These are phyloP conservation scores for Backusella psychrophila DNA, from an alignment of 192 early-diverging fungal genomes.

Conservation along the genomic window DNA sequence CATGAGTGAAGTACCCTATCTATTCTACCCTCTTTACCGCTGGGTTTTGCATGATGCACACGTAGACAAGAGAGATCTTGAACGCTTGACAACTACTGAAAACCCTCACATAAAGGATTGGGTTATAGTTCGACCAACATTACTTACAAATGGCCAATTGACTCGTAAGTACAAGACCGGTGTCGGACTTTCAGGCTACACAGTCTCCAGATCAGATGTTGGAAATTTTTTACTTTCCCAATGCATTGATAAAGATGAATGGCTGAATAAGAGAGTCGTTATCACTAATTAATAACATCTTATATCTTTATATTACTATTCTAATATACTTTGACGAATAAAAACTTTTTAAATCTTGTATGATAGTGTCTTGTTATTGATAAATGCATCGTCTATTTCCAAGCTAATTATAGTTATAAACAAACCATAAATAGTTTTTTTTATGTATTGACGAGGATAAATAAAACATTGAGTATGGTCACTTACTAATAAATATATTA, in stretches of 20 bases:
- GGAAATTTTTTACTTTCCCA: conserved; percentile 45
- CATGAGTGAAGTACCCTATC: conserved; percentile 11
- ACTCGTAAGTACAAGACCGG: conserved; percentile 37
- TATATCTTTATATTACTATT: not conserved
- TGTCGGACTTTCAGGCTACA: conserved; percentile 37
- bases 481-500: too few species aligned
- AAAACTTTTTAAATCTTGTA: too few species aligned
- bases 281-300: conserved; percentile 13
- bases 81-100: not conserved
- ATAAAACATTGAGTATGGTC: too few species aligned
- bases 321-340: not conserved
- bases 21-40: conserved; percentile 2
- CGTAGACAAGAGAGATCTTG: conserved; percentile 14
- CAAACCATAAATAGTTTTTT: not conserved
- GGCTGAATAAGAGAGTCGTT: conserved; percentile 25
- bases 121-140: conserved; percentile 44
- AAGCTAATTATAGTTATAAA: not conserved
- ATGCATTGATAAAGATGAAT: conserved; percentile 37
- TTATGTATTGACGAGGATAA: too few species aligned
- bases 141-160: conserved; percentile 36
- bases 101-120: conserved; percentile 10
- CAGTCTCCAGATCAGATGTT: conserved; percentile 45
- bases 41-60: conserved; percentile 11
- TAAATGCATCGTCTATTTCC: too few species aligned
- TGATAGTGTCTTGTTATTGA: too few species aligned